Evolutionary conservation across 352 stramenopile genomes (phyloP), one percentile per base, ranked within the genome.

Genomic region (Labyrinthula sp.): DNA sequence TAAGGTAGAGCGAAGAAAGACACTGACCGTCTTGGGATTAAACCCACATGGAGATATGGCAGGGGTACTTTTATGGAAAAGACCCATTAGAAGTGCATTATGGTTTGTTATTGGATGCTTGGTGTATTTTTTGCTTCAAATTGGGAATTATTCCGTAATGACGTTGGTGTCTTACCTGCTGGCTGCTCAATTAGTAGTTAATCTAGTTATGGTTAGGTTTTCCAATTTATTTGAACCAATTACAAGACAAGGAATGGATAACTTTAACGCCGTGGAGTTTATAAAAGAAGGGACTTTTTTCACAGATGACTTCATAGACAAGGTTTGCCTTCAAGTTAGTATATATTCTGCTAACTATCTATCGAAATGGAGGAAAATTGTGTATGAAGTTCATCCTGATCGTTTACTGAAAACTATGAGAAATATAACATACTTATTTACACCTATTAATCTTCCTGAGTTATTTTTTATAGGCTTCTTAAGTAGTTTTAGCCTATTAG

Each of bases 181-280:
- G n/a, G 36, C 47, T 31, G 33, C 47, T 18, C 33, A 50, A 20
- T 34, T 50, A n/a, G 38, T 52, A 15, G 43, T 52, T 28, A 52
- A 31, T 5, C 30, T 24, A 18, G 30, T 50, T 50, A 35, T 52
- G 12, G 43, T 52, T 12, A 52, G 43, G 34, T 21, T 35, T 14
- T 38, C 43, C 22, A 31, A 31, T 6, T 25, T 17, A 24, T 35
- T 52, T n/a, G 34, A 55, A 54, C 12, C 29, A 25, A 15, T 18
- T 52, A 5, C 43, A 37, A 8, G n/a, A n/a, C 35, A 45, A 9
- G 43, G 40, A 6, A 18, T 21, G 31, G 34, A 37, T 10, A 18
- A 5, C 35, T 52, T 52, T 52, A 35, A 52, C 15, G 17, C 43
- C 34, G 43, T 35, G 24, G 15, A 45, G 2, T 52, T 52, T 15